phyloP scores from a whole-genome alignment of 805 yeast genomes.

The Babjeviella inositovora region DNA sequence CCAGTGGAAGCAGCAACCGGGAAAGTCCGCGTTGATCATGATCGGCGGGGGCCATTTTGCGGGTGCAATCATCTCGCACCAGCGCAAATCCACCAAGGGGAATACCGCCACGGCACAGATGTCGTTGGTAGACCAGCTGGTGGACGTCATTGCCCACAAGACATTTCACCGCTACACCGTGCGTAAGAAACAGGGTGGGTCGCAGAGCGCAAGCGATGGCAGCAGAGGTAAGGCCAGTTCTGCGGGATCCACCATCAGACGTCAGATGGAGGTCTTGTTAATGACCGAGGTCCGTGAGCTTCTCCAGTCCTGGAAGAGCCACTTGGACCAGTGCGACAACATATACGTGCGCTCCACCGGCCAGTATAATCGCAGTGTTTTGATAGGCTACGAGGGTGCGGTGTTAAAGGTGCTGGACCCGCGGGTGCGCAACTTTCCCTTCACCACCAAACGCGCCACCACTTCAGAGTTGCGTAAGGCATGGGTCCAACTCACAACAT shows the following conservation, averaged over 20 bases:
- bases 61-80: slow-evolving; percentile 79
- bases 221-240: slow-evolving; percentile 92
- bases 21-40: slow-evolving; percentile 71
- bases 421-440: slow-evolving; percentile 63
- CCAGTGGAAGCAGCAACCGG: slow-evolving; percentile 13
- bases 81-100: slow-evolving; percentile 37
- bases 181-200: slow-evolving; percentile 94
- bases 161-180: slow-evolving; percentile 93
- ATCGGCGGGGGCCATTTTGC: slow-evolving; percentile 98
- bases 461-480: slow-evolving; percentile 64
- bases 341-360: slow-evolving; percentile 79
- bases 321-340: slow-evolving; percentile 43
- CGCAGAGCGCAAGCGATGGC: slow-evolving; percentile 85
- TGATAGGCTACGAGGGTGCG: slow-evolving; percentile 53
- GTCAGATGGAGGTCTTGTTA: slow-evolving; percentile 80
- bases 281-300: slow-evolving; percentile 63
- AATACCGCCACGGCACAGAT: slow-evolving; percentile 29
- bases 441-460: slow-evolving; percentile 82
- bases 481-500: slow-evolving; percentile 64
- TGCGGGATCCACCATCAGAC: slow-evolving; percentile 82
- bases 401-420: slow-evolving; percentile 34
- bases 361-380: slow-evolving; percentile 39
- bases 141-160: slow-evolving; percentile 54
- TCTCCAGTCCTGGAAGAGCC: slow-evolving; percentile 45
- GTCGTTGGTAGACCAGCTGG: slow-evolving; percentile 43